Base-by-base conservation (phyloP, 192 early-diverging fungal genomes). In the Phycomyces blakesleeanus region DNA sequence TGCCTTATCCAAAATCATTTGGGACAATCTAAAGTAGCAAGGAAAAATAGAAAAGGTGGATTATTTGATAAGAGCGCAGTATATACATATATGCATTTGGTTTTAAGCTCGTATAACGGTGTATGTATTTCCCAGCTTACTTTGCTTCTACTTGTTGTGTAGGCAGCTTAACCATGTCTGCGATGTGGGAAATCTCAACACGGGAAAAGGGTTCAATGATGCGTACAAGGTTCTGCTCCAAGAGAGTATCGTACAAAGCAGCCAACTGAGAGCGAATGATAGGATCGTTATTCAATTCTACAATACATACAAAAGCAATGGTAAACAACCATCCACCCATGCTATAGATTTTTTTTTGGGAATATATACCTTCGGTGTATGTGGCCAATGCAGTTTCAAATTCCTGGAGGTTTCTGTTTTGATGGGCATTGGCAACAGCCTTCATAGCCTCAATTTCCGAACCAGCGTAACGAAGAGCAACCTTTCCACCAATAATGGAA, bases 1-100 rank as follows among this genome's bases (percentile, higher is more conserved):
- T 0, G 91, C 91, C 75, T 96, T 91, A 79, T 99, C 97, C 68
- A 99, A 82, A 67, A 99, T 99, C 97, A 99, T 98, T 71, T 98
- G 94, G 58, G 95, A 97, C 39, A 99, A 83, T 47, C 66, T n/a
- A n/a, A n/a, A n/a, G n/a, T n/a, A n/a, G n/a, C n/a, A n/a, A n/a
- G n/a, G n/a, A n/a, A n/a, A n/a, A n/a, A n/a, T n/a, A n/a, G n/a
- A n/a, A n/a, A n/a, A n/a, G n/a, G n/a, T n/a, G n/a, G n/a, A n/a
- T n/a, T n/a, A n/a, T n/a, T n/a, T n/a, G n/a, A n/a, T n/a, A n/a
- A n/a, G n/a, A n/a, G n/a, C n/a, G n/a, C n/a, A n/a, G n/a, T n/a
- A n/a, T n/a, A n/a, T n/a, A n/a, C n/a, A n/a, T n/a, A n/a, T n/a
- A n/a, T n/a, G n/a, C n/a, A n/a, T n/a, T n/a, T n/a, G n/a, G n/a